Evolutionary conservation across 495 filamentous ascomycete species (phyloP), one percentile per base, ranked within the genome.

Genomic region (Letharia columbiana): DNA sequence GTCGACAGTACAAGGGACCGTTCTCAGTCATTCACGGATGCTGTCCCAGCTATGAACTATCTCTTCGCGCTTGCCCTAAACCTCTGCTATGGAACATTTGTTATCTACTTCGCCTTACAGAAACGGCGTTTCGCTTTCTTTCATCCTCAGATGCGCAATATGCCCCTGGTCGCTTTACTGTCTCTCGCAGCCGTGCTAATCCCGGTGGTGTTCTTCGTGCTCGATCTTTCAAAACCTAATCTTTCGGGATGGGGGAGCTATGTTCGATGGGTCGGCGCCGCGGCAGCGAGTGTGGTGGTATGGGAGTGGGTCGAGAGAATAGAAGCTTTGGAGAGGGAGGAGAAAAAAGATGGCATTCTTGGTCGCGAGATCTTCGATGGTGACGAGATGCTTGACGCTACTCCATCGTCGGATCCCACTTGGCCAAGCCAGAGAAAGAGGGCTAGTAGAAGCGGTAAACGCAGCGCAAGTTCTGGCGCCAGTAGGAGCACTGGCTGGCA

Each of bases 221-320:
- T 96, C 71, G 94, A 98, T 74, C 93, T 98, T 54, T 87, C 89
- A 17, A 87, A 92, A 69, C 88, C 91, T 13, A 85, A 89, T 58
- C 86, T 96, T 59, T 91, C 90, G 39, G 92, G 91, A 20, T 98
- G 94, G 94, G 95, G 94, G 70, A 94, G 95, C 68, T 98, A 97
- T 71, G 91, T 98, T 61, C 81, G 94, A 70, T 98, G 95, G 94
- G 95, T 98, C 54, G 95, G 94, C 41, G 94, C 95, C 1, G 92
- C 92, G 0, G 91, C 92, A 3, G 95, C 94, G 11, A 96, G 92
- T 77, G 94, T 97, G 28, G 89, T 98, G 20, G 94, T 98, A 2
- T 98, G 94, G 94, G 94, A 98, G 75, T 98, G 94, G 94, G 94
- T 98, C 23, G 94, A 98, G 74, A 83, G 95, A n/a, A 98, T 98